These are phyloP conservation scores for Botrytis fragariae DNA, from an alignment of 2,329 filamentous ascomycete species.

Conservation along the genomic window DNA sequence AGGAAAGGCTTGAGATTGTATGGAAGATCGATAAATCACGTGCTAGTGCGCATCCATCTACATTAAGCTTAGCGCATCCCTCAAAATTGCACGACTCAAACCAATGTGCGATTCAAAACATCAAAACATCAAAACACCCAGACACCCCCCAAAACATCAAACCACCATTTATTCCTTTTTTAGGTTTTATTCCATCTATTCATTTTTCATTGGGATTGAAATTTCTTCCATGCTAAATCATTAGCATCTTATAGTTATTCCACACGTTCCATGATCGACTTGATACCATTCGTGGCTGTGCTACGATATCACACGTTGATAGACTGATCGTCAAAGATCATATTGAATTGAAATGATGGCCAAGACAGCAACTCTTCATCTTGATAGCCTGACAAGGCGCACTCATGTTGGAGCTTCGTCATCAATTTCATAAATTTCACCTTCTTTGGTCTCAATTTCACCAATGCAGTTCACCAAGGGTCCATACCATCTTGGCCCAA, in stretches of 20 bases:
- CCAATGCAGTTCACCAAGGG: background rate
- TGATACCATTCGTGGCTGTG: background rate
- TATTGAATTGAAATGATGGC: background rate
- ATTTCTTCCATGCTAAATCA: background rate
- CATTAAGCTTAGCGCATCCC: background rate
- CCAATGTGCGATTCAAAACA: background rate
- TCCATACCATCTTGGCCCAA: background rate
- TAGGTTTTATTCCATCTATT: background rate
- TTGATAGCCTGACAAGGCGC: background rate
- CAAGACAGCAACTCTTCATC: background rate
- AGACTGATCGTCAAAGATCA: conserved; percentile 3
- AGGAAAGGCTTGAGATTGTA: background rate
- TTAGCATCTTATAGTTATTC: background rate
- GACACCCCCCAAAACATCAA: background rate
- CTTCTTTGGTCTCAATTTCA: conserved; percentile 4
- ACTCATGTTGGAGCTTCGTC: background rate
- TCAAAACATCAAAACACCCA: background rate
- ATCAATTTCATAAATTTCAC: background rate
- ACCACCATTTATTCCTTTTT: background rate
- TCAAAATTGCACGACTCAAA: background rate
- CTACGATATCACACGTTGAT: background rate
- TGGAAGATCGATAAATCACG: background rate
- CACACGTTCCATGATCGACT: background rate
- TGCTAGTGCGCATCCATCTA: background rate
- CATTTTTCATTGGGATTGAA: background rate